phyloP scores from a whole-genome alignment of 202 grass and related monocot species.

The Panicum hallii region DNA sequence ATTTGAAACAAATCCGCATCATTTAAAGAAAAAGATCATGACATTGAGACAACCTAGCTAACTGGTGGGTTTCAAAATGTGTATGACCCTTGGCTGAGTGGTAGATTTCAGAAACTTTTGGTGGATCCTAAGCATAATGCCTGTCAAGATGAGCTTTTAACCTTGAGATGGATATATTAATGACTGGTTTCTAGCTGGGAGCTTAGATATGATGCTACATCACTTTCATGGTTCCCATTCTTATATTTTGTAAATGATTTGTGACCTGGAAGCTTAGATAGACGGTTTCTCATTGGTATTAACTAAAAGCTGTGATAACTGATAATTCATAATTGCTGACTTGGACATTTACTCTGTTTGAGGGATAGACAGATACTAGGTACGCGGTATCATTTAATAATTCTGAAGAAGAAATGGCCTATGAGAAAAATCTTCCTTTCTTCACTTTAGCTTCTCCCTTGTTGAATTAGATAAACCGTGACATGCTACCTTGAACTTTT shows the following conservation, averaged over 20 bases:
- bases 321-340: neutral
- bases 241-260: neutral
- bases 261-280: neutral
- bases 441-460: neutral
- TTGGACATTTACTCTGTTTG: neutral
- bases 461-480: neutral
- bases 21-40: neutral
- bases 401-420: neutral
- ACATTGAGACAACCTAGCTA: neutral
- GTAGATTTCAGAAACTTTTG: neutral
- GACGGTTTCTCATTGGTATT: neutral
- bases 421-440: neutral
- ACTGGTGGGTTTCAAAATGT: neutral
- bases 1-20: neutral
- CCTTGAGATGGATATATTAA: neutral
- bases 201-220: slow-evolving; percentile 1
- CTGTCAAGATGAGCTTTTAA: neutral
- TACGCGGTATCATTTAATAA: neutral
- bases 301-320: neutral
- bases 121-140: neutral
- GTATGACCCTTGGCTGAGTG: neutral
- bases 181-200: neutral
- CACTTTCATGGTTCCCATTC: neutral
- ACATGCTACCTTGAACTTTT: too few relatives aligned
- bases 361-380: neutral